These are phyloP conservation scores for Tilletia caries DNA, from an alignment of 1,284 basidiomycete genomes.

Conservation along the genomic window DNA sequence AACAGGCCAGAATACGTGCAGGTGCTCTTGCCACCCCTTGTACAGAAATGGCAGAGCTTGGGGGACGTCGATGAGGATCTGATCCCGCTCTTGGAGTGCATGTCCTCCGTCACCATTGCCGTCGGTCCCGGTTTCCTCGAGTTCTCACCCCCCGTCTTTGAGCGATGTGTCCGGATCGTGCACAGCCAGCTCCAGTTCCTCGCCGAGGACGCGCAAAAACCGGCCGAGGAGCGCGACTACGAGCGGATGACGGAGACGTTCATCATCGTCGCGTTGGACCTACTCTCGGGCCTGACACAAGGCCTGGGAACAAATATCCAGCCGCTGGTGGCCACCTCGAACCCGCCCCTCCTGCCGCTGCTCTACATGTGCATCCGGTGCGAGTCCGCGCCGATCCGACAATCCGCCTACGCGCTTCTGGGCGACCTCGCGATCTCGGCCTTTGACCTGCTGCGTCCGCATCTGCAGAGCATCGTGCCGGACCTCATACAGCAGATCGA, in stretches of 20 bases:
- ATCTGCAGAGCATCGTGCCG: slow-evolving; percentile 76
- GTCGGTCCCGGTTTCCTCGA: slow-evolving; percentile 86
- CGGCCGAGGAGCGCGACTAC: slow-evolving; percentile 54
- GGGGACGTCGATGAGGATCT: slow-evolving; percentile 87
- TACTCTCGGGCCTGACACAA: slow-evolving; percentile 91
- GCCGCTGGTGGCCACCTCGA: slow-evolving; percentile 38
- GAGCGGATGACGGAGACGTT: slow-evolving; percentile 39
- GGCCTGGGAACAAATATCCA: slow-evolving; percentile 70
- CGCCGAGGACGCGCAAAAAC: slow-evolving; percentile 74
- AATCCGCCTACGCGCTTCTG: slow-evolving; percentile 93
- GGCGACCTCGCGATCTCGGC: slow-evolving; percentile 97
- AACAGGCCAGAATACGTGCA: slow-evolving; percentile 83
- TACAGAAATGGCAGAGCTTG: slow-evolving; percentile 81
- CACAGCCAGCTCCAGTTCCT: slow-evolving; percentile 75
- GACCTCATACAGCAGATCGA: slow-evolving; percentile 86
- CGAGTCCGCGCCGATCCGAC: slow-evolving; percentile 88
- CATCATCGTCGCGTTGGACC: slow-evolving; percentile 91
- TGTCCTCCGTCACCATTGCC: slow-evolving; percentile 95
- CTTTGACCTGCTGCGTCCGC: slow-evolving; percentile 75
- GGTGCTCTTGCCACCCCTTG: slow-evolving; percentile 92
- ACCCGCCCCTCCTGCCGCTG: slow-evolving; percentile 45
- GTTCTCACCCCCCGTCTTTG: slow-evolving; percentile 86
- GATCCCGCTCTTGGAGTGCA: slow-evolving; percentile 83
- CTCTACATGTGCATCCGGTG: slow-evolving; percentile 60
- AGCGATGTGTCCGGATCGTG: slow-evolving; percentile 83